Evolutionary conservation across 2,329 filamentous ascomycete species (phyloP).

Genomic region (Cercospora sojina): DNA sequence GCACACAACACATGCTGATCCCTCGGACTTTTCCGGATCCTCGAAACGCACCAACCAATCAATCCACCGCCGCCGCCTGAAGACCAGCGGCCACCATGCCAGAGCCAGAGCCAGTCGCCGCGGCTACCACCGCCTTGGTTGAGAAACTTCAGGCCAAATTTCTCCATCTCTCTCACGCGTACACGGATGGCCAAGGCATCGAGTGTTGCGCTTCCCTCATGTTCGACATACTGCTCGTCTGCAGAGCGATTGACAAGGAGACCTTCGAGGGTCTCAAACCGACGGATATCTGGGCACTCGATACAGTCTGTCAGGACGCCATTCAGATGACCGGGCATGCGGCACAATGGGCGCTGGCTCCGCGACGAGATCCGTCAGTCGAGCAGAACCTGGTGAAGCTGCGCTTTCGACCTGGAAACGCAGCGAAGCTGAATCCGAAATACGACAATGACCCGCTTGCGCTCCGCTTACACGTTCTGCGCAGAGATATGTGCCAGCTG

Average conservation of each 20-base stretch:
- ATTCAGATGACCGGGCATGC: constrained; percentile 3
- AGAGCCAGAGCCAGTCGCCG: not conserved
- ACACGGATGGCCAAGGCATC: not conserved
- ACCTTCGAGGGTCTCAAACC: not conserved
- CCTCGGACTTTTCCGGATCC: not conserved
- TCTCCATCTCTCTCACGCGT: not conserved
- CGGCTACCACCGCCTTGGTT: not conserved
- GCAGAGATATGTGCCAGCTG: constrained; percentile 4
- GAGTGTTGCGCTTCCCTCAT: not conserved
- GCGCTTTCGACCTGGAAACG: not conserved
- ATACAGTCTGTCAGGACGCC: constrained; percentile 1
- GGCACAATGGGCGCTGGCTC: constrained; percentile 1
- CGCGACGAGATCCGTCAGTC: not conserved
- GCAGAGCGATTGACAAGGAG: not conserved
- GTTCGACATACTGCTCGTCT: not conserved
- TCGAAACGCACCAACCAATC: not conserved
- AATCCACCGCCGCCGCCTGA: not conserved
- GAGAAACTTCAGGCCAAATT: not conserved
- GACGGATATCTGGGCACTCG: not conserved
- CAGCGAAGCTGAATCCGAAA: not conserved
- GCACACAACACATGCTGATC: not conserved
- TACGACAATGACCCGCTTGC: not conserved
- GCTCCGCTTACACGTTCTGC: not conserved
- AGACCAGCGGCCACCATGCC: not conserved
- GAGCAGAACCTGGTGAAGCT: not conserved